These are phyloP conservation scores for Ceratobasidium sp. DNA, from an alignment of 1,284 basidiomycete species.

Conservation along the genomic window DNA sequence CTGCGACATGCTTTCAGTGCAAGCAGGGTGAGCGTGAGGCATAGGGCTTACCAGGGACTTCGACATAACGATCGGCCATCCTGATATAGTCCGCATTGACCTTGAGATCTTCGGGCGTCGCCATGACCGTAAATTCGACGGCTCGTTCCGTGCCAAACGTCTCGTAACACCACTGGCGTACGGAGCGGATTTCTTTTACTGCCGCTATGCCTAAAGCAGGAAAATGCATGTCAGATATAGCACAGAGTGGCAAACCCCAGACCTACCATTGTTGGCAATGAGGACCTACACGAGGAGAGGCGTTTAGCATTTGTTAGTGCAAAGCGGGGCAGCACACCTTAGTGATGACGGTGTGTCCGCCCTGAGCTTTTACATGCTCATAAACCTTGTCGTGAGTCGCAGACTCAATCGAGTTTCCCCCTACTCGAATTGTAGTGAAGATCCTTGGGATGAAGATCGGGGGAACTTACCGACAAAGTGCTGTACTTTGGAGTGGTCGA, in stretches of 20 bases:
- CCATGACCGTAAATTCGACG: slow-evolving; percentile 99
- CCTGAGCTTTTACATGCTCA: slow-evolving; percentile 91
- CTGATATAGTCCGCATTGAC: slow-evolving; percentile 99
- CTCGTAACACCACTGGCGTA: slow-evolving; percentile 99
- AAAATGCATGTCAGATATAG: slow-evolving; percentile 27
- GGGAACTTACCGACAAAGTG: slow-evolving; percentile 53
- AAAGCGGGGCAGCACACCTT: slow-evolving; percentile 66
- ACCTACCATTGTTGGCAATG: slow-evolving; percentile 91
- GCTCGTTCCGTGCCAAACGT: slow-evolving; percentile 96
- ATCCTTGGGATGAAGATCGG: not conserved
- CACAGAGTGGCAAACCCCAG: not conserved
- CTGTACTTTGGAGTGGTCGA: slow-evolving; percentile 54
- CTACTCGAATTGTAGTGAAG: slow-evolving; percentile 53
- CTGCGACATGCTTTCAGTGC: slow-evolving; percentile 47
- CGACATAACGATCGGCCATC: slow-evolving; percentile 99
- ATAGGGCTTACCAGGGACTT: slow-evolving; percentile 69
- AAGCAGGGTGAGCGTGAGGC: not conserved
- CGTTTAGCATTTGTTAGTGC: slow-evolving; percentile 6
- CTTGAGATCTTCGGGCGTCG: slow-evolving; percentile 97
- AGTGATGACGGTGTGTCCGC: slow-evolving; percentile 98
- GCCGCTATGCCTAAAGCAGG: slow-evolving; percentile 85
- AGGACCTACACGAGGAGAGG: slow-evolving; percentile 68
- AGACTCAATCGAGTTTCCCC: slow-evolving; percentile 88
- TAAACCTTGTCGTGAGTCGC: slow-evolving; percentile 80
- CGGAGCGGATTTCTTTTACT: slow-evolving; percentile 98